Conservation (phyloP, 495 filamentous ascomycete genomes). For the Podospora bellae-mahoneyi region DNA sequence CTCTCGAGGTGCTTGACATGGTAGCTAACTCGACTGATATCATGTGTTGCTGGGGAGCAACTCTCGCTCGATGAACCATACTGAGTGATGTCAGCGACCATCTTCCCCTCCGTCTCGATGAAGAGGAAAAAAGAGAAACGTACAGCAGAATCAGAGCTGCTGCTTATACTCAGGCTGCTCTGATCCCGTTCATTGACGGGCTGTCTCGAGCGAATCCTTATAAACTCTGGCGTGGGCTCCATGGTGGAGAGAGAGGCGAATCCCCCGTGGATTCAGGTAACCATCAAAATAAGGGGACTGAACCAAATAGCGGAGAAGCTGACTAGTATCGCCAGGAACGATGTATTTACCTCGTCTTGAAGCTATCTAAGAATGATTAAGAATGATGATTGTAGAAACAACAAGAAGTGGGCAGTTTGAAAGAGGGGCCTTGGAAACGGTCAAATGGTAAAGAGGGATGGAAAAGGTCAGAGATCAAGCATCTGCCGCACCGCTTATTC, state of each 20-base stretch:
- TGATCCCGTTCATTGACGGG: conserved; percentile 35
- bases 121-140: conserved; percentile 21
- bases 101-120: background rate
- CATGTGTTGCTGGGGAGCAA: conserved; percentile 46
- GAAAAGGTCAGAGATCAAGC: background rate
- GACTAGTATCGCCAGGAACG: background rate
- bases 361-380: background rate
- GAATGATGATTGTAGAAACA: background rate
- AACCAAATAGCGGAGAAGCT: background rate
- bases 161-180: conserved; percentile 38
- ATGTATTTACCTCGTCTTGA: background rate
- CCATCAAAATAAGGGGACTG: background rate
- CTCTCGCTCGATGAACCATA: conserved; percentile 45
- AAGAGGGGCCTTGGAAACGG: background rate
- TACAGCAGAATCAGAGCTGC: conserved; percentile 48
- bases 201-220: conserved; percentile 44
- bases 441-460: background rate
- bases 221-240: conserved; percentile 36
- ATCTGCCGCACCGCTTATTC: background rate
- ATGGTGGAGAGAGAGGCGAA: conserved; percentile 17
- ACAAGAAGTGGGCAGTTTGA: background rate
- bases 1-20: conserved; percentile 49
- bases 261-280: background rate
- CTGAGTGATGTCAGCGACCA: conserved; percentile 27
- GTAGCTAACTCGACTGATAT: conserved; percentile 51